These are phyloP conservation scores for Magnolia sinica DNA, from an alignment of 164 flowering plant species.

Conservation along the genomic window DNA sequence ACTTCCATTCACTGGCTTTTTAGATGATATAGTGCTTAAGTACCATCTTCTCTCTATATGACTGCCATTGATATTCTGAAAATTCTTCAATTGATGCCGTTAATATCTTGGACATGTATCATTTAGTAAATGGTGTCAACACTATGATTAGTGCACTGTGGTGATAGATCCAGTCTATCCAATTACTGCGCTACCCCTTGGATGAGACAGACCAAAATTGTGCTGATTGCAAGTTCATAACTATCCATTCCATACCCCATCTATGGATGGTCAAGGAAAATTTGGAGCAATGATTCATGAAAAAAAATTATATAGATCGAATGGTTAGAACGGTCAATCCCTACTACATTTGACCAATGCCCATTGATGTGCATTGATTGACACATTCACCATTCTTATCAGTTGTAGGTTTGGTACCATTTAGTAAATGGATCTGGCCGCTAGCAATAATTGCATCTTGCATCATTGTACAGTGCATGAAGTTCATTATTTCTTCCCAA, in stretches of 20 bases:
- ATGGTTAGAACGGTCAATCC: not conserved
- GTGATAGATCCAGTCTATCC: not conserved
- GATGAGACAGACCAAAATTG: no score
- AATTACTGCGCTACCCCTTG: no score
- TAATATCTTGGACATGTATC: not conserved
- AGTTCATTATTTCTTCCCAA: not conserved
- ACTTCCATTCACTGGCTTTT: not conserved
- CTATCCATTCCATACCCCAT: no score
- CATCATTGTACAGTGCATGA: not conserved
- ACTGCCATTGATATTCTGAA: not conserved
- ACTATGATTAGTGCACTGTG: not conserved
- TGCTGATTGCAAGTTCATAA: no score
- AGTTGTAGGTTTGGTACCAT: not conserved
- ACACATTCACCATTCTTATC: not conserved
- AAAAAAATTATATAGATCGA: not conserved
- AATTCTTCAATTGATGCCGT: not conserved
- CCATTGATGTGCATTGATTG: not conserved
- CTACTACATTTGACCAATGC: not conserved
- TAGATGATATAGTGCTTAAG: not conserved
- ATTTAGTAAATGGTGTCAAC: not conserved
- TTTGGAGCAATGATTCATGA: not conserved
- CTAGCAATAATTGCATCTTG: not conserved
- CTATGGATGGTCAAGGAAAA: not conserved
- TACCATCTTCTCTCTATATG: not conserved
- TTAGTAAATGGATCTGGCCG: not conserved